These are phyloP conservation scores for Vanilla planifolia DNA, from an alignment of 106 monocot genomes.

Conservation along the genomic window DNA sequence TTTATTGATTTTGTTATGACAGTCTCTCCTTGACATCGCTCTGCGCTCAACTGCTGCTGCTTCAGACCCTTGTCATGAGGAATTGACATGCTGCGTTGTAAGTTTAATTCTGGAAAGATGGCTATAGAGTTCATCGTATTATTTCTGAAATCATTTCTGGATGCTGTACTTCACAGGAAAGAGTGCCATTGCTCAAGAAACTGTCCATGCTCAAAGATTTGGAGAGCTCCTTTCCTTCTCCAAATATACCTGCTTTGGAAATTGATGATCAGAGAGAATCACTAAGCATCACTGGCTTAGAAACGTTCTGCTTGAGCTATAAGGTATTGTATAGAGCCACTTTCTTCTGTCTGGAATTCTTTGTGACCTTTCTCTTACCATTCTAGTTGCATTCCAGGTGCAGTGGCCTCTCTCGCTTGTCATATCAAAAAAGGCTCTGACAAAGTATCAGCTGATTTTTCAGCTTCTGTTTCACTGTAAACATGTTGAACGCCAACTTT, in stretches of 20 bases:
- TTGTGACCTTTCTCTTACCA: constrained; percentile 1
- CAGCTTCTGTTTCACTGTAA: constrained; percentile 94
- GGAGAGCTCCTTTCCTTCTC: constrained; percentile 19
- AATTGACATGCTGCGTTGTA: constrained; percentile 92
- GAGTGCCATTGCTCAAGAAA: constrained; percentile 64
- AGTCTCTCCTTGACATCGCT: constrained; percentile 97
- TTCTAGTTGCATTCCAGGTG: constrained; percentile 41
- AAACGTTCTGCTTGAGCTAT: constrained; percentile 81
- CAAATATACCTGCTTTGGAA: constrained; percentile 19
- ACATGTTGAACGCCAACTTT: constrained; percentile 90
- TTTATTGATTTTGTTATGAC: constrained; percentile 12
- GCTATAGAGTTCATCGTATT: constrained; percentile 5
- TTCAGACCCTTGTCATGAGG: constrained; percentile 89
- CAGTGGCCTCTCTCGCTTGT: constrained; percentile 95
- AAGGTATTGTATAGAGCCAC: constrained; percentile 38
- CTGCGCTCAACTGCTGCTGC: constrained; percentile 91
- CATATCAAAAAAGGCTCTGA: constrained; percentile 84
- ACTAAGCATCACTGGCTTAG: constrained; percentile 71
- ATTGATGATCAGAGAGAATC: constrained; percentile 35
- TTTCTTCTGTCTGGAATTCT: neutral
- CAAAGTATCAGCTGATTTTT: constrained; percentile 94
- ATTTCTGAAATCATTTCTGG: neutral
- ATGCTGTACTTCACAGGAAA: constrained; percentile 64
- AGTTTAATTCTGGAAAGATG: constrained; percentile 9
- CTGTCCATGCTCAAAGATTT: constrained; percentile 55